Conservation (phyloP, 352 stramenopile species). For the Phytophthora hibernalis region DNA sequence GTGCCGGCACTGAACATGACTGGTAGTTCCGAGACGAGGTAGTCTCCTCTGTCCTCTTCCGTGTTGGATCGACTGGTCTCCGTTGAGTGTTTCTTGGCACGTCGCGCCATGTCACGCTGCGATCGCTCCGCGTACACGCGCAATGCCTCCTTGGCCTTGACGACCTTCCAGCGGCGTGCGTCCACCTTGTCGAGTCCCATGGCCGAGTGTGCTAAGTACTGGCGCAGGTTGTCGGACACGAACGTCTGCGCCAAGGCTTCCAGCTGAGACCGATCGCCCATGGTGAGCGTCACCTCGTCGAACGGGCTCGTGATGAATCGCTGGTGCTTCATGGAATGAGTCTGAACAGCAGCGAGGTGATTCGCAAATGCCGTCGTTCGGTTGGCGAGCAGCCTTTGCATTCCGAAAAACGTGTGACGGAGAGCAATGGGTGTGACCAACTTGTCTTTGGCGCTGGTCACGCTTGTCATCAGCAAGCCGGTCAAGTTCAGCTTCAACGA, state of each 20-base stretch:
- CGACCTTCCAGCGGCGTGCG: slow-evolving; percentile 37
- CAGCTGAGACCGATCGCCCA: slow-evolving; percentile 32
- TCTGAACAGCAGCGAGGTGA: slow-evolving; percentile 8
- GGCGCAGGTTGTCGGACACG: slow-evolving; percentile 42
- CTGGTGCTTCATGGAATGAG: slow-evolving; percentile 14
- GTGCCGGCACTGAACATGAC: slow-evolving; percentile 43
- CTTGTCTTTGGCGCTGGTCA: slow-evolving; percentile 36
- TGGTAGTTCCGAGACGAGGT: slow-evolving; percentile 26
- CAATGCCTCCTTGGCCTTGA: slow-evolving; percentile 40
- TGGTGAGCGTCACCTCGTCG: slow-evolving; percentile 31
- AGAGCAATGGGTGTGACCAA: slow-evolving; percentile 16
- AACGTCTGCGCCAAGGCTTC: slow-evolving; percentile 36
- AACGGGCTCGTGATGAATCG: slow-evolving; percentile 38
- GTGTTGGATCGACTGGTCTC: slow-evolving; percentile 12
- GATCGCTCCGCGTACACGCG: slow-evolving; percentile 40
- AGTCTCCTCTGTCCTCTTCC: slow-evolving; percentile 15
- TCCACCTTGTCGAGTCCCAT: slow-evolving; percentile 43
- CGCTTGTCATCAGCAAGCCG: slow-evolving; percentile 1
- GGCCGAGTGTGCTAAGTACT: slow-evolving; percentile 46
- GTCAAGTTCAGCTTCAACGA: slow-evolving; percentile 31
- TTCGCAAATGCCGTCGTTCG: slow-evolving; percentile 28
- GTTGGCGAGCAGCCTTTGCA: not conserved
- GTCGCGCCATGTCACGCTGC: slow-evolving; percentile 33
- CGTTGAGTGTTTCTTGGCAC: slow-evolving; percentile 17
- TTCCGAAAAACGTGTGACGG: slow-evolving; percentile 23